A percentile compares a stretch with the other conserved stretches of the same genome.
These are phyloP conservation scores for Acer yangbiense DNA, from an alignment of 345 rosid species.

Conservation along the genomic window DNA sequence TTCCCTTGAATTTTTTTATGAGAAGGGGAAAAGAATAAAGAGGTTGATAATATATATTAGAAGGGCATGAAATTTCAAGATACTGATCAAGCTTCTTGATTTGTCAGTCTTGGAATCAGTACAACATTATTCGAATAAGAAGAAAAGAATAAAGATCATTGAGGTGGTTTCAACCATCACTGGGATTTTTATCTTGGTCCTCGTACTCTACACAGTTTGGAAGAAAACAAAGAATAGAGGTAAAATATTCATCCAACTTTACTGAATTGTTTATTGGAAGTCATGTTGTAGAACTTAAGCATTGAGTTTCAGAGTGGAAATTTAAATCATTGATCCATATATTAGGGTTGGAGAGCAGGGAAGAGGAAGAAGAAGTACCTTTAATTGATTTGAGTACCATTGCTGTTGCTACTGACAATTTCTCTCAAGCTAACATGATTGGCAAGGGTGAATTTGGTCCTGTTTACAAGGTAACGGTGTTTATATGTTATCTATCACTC, in stretches of 20 bases:
- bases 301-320: too few relatives aligned
- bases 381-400: constrained; percentile 29
- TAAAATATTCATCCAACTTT: constrained; percentile 2
- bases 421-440: constrained; percentile 28
- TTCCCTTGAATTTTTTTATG: too few relatives aligned
- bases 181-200: background rate
- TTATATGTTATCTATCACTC: too few relatives aligned
- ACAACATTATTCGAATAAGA: background rate
- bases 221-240: constrained; percentile 11
- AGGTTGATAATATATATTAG: too few relatives aligned
- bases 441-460: constrained; percentile 50
- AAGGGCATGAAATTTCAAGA: background rate
- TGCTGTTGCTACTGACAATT: constrained; percentile 36
- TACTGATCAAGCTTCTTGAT: background rate
- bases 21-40: too few relatives aligned
- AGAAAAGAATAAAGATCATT: background rate
- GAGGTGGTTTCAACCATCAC: background rate
- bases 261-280: too few relatives aligned
- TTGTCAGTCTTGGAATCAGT: background rate
- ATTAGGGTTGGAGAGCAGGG: too few relatives aligned
- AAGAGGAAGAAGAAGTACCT: constrained; percentile 12
- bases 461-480: constrained; percentile 25
- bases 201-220: background rate
- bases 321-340: too few relatives aligned
- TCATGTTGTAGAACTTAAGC: too few relatives aligned